Evolutionary conservation across 2,329 filamentous ascomycete species (phyloP).

Genomic region (Periglandula ipomoeae): DNA sequence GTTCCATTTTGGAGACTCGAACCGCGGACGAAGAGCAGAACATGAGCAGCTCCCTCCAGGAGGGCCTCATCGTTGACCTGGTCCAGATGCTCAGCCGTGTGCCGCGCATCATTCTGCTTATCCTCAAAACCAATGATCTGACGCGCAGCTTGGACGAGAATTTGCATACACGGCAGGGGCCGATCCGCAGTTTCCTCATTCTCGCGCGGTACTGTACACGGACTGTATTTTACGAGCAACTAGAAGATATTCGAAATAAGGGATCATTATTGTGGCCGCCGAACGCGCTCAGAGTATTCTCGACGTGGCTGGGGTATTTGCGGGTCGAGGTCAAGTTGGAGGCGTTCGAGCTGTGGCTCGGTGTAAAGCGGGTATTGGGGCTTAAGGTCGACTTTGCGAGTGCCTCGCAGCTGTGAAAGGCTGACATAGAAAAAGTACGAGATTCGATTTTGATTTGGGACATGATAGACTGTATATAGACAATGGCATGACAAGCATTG

Average conservation of each 20-base stretch:
- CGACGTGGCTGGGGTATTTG: slow-evolving; percentile 49
- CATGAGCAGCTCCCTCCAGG: slow-evolving; percentile 76
- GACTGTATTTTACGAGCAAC: slow-evolving; percentile 55
- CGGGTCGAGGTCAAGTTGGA: slow-evolving; percentile 55
- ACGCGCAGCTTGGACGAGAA: slow-evolving; percentile 91
- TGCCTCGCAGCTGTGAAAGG: slow-evolving; percentile 13
- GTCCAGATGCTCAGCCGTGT: slow-evolving; percentile 83
- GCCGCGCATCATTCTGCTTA: slow-evolving; percentile 84
- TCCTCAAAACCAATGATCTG: slow-evolving; percentile 95
- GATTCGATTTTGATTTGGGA: neutral
- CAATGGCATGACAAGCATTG: neutral
- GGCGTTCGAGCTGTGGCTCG: slow-evolving; percentile 53
- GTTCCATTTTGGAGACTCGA: slow-evolving; percentile 48
- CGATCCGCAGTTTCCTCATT: slow-evolving; percentile 58
- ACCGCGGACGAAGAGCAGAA: slow-evolving; percentile 71
- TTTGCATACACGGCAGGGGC: slow-evolving; percentile 62
- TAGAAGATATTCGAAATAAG: slow-evolving; percentile 43
- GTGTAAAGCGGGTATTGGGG: slow-evolving; percentile 39
- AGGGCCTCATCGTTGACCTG: slow-evolving; percentile 80
- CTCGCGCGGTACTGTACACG: slow-evolving; percentile 58
- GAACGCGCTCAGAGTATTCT: slow-evolving; percentile 44
- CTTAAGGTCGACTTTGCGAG: slow-evolving; percentile 19
- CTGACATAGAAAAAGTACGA: neutral
- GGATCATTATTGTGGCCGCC: slow-evolving; percentile 51
- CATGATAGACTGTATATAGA: slow-evolving; percentile 12